Conservation (phyloP, 1,139 yeast genomes). For the Yamadazyma pseudoaaseri region DNA sequence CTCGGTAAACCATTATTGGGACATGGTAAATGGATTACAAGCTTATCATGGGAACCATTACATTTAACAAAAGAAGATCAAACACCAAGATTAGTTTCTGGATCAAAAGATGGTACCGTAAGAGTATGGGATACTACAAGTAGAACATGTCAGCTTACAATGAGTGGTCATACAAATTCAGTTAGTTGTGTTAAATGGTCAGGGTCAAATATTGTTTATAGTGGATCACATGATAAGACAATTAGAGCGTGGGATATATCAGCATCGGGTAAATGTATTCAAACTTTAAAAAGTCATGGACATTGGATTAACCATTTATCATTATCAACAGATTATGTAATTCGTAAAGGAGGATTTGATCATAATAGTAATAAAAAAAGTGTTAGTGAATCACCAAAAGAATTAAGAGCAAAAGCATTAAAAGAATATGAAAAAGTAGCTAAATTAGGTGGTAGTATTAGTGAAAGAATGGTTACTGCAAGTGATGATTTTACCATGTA, state of each 20-base stretch:
- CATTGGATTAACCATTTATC: constrained; percentile 98
- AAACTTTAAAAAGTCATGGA: constrained; percentile 83
- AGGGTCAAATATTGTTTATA: constrained; percentile 79
- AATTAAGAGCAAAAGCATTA: constrained; percentile 34
- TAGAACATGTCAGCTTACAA: constrained; percentile 63
- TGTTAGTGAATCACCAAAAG: constrained; percentile 24
- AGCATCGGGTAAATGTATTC: constrained; percentile 74
- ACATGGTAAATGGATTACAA: constrained; percentile 86
- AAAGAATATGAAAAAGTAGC: constrained; percentile 76
- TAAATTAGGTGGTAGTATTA: constrained; percentile 60
- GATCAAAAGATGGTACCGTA: constrained; percentile 89
- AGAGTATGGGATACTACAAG: constrained; percentile 88
- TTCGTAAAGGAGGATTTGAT: constrained; percentile 60
- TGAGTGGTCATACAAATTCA: constrained; percentile 86
- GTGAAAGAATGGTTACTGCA: constrained; percentile 89
- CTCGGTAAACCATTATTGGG: constrained; percentile 76
- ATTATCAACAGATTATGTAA: constrained; percentile 83
- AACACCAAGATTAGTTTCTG: constrained; percentile 75
- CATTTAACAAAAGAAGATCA: constrained; percentile 70
- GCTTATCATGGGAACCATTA: constrained; percentile 91
- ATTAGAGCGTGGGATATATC: constrained; percentile 86
- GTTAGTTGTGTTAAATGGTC: constrained; percentile 98
- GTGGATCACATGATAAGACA: constrained; percentile 94
- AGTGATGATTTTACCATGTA: constrained; percentile 98
- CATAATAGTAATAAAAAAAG: constrained; percentile 24